These are phyloP conservation scores for Leishmania major DNA, from an alignment of 208 protist genomes.

Conservation along the genomic window DNA sequence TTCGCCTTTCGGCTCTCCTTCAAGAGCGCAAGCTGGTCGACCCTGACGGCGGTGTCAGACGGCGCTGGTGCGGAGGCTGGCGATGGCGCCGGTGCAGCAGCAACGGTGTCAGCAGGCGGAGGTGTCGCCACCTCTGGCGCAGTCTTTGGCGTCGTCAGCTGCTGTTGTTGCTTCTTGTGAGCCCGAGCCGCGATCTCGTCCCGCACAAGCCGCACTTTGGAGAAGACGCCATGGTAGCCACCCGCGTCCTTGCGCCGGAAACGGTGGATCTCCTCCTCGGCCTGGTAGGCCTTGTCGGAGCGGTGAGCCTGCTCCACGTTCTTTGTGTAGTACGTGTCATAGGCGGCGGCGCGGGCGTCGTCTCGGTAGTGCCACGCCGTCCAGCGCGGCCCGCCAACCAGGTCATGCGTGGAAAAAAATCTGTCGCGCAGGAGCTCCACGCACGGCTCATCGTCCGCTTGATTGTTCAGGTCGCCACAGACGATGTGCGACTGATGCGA, in stretches of 20 bases:
- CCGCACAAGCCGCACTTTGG: constrained; percentile 33
- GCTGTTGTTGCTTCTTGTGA: constrained; percentile 4
- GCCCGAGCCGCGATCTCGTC: constrained; percentile 21
- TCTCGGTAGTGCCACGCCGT: constrained; percentile 79
- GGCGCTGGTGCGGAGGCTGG: background rate
- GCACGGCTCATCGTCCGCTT: constrained; percentile 72
- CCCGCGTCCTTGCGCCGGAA: constrained; percentile 23
- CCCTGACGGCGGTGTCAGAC: background rate
- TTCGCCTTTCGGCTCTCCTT: constrained; percentile 35
- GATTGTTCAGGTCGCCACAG: constrained; percentile 85
- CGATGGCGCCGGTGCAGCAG: background rate
- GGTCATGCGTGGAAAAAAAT: constrained; percentile 84
- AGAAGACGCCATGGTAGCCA: constrained; percentile 35
- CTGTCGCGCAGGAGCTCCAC: constrained; percentile 64
- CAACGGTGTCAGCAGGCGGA: background rate
- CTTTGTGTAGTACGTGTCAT: constrained; percentile 45
- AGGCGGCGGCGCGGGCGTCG: constrained; percentile 14
- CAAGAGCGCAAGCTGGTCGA: constrained; percentile 41
- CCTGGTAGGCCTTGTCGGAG: constrained; percentile 34
- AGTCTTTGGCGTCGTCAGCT: background rate
- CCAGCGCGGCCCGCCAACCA: constrained; percentile 83
- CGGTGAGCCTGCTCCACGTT: constrained; percentile 44
- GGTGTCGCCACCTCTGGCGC: background rate
- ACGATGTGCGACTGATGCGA: constrained; percentile 60
- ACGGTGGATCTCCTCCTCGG: constrained; percentile 46